These are phyloP conservation scores for Eutrema heterophyllum DNA, from an alignment of 345 rosid genomes.

Conservation along the genomic window DNA sequence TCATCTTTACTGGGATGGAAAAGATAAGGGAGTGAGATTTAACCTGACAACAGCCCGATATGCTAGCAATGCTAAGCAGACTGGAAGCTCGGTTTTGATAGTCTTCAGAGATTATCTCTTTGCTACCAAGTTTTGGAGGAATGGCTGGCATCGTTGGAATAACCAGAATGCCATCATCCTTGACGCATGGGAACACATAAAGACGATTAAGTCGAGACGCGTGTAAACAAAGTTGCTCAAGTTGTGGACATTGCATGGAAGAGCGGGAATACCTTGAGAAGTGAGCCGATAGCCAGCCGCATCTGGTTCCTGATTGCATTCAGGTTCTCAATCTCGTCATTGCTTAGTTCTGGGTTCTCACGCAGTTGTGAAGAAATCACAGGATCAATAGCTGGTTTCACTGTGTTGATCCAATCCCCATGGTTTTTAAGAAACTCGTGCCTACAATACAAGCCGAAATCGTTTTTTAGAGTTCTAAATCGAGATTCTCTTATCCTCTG, in stretches of 20 bases:
- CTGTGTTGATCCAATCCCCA: slow-evolving; percentile 65
- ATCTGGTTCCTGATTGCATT: slow-evolving; percentile 63
- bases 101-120: slow-evolving; percentile 67
- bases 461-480: slow-evolving; percentile 4
- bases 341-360: slow-evolving; percentile 41
- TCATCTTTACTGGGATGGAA: slow-evolving; percentile 1
- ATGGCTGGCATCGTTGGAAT: slow-evolving; percentile 69
- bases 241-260: background rate
- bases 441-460: slow-evolving; percentile 41
- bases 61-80: slow-evolving; percentile 82
- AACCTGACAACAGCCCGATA: slow-evolving; percentile 99
- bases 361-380: slow-evolving; percentile 41
- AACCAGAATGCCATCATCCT: slow-evolving; percentile 94
- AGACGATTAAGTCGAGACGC: background rate
- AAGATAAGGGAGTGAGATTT: slow-evolving; percentile 15
- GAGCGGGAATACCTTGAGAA: slow-evolving; percentile 65
- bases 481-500: background rate
- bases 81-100: slow-evolving; percentile 51
- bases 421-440: slow-evolving; percentile 67
- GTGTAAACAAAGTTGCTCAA: background rate
- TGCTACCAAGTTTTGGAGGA: slow-evolving; percentile 86
- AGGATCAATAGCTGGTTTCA: slow-evolving; percentile 68
- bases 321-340: slow-evolving; percentile 56
- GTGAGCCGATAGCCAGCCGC: slow-evolving; percentile 64
- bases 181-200: slow-evolving; percentile 1